Evolutionary conservation across 805 yeast species (phyloP).

Genomic region (Wickerhamiella slavikovae): DNA sequence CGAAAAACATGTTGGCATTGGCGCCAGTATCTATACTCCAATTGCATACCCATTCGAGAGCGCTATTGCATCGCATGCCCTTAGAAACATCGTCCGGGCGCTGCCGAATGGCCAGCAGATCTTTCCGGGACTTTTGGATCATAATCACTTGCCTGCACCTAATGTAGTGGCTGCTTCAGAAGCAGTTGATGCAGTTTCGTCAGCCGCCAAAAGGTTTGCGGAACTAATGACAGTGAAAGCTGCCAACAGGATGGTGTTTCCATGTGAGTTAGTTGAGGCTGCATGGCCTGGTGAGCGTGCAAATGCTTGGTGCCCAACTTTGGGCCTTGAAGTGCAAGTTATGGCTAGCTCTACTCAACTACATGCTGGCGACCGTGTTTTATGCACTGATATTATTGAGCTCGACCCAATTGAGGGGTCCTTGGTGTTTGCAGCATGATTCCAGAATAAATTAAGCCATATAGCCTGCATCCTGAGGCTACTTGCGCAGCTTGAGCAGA

Average conservation of each 20-base stretch:
- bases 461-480: constrained; percentile 60
- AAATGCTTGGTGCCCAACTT: neutral
- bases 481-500: constrained; percentile 58
- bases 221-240: neutral
- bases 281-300: neutral
- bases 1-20: constrained; percentile 5
- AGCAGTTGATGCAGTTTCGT: too few species aligned
- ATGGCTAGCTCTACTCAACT: neutral
- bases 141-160: too few species aligned
- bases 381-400: constrained; percentile 1
- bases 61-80: constrained; percentile 5
- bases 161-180: neutral
- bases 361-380: neutral
- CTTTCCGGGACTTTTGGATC: too few species aligned
- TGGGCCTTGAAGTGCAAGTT: neutral
- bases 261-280: too few species aligned
- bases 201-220: neutral
- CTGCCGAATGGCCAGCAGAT: neutral
- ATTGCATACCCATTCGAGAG: constrained; percentile 9
- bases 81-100: neutral
- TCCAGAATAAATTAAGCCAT: constrained; percentile 70
- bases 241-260: too few species aligned
- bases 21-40: constrained; percentile 7
- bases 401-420: neutral
- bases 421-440: neutral